These are phyloP conservation scores for Pythium pyrilobum DNA, from an alignment of 352 stramenopile species.

Conservation along the genomic window DNA sequence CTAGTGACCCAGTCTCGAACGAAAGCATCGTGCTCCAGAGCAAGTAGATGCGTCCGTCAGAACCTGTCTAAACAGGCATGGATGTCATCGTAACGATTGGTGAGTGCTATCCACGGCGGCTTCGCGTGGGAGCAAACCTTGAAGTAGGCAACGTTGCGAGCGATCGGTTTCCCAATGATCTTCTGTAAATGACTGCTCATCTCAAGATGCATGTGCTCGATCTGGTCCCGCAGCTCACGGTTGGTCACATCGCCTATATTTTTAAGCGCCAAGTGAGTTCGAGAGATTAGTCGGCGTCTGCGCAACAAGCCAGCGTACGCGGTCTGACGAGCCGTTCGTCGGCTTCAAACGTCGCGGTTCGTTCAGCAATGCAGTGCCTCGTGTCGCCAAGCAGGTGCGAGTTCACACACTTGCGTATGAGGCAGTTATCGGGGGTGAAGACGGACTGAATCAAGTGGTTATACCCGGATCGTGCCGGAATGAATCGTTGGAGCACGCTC, in stretches of 20 bases:
- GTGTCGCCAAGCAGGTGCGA: slow-evolving; percentile 38
- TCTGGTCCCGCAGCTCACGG: slow-evolving; percentile 33
- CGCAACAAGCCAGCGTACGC: slow-evolving; percentile 22
- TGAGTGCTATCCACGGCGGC: not conserved
- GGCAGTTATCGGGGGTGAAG: slow-evolving; percentile 54
- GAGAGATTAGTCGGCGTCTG: not conserved
- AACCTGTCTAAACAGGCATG: slow-evolving; percentile 31
- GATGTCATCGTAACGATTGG: not conserved
- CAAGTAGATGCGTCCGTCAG: slow-evolving; percentile 61
- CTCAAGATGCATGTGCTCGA: slow-evolving; percentile 55
- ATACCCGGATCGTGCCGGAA: slow-evolving; percentile 63
- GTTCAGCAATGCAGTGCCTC: slow-evolving; percentile 28
- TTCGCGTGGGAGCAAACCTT: slow-evolving; percentile 31
- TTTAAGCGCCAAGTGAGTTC: not conserved
- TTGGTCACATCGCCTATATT: slow-evolving; percentile 43
- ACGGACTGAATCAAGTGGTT: slow-evolving; percentile 63
- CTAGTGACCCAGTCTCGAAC: slow-evolving; percentile 38
- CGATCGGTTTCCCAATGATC: slow-evolving; percentile 59
- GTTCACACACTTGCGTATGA: slow-evolving; percentile 62
- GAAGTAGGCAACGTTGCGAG: slow-evolving; percentile 56
- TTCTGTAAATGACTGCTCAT: slow-evolving; percentile 49
- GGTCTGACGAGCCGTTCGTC: slow-evolving; percentile 36
- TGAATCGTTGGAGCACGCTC: slow-evolving; percentile 61
- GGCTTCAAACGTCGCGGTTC: slow-evolving; percentile 59
- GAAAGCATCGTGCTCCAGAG: slow-evolving; percentile 65